A percentile compares a stretch with the other conserved stretches of the same genome.
phyloP scores from a whole-genome alignment of 371 early-diverging fungal genomes.

The Mucor piriformis region DNA sequence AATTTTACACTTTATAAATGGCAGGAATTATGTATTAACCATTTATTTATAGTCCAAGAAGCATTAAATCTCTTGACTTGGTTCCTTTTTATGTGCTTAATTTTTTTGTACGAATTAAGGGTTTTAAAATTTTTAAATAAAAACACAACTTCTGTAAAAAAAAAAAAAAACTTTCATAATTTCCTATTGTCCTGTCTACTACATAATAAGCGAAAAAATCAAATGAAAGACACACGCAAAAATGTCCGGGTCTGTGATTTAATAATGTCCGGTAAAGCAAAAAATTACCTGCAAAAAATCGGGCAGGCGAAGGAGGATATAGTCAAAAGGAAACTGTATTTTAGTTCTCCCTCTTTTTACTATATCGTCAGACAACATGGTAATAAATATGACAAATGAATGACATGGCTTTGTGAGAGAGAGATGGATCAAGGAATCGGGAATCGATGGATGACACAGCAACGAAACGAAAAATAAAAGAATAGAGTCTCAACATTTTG shows the following conservation, averaged over 20 bases:
- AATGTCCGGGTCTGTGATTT: neutral
- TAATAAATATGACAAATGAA: conserved; percentile 3
- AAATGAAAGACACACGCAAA: too few relatives aligned
- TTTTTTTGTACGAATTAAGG: neutral
- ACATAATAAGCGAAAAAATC: too few relatives aligned
- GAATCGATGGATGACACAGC: conserved; percentile 3
- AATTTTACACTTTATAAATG: neutral
- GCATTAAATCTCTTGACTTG: conserved; percentile 24
- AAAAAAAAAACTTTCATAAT: neutral
- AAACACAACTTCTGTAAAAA: conserved; percentile 3
- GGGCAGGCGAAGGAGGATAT: conserved; percentile 3
- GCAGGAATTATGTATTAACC: neutral
- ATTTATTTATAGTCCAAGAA: conserved; percentile 31
- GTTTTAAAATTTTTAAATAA: neutral
- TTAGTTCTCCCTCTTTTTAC: conserved; percentile 22
- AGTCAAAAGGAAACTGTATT: conserved; percentile 7
- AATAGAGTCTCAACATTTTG: too few relatives aligned
- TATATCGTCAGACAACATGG: conserved; percentile 32
- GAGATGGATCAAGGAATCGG: conserved; percentile 7
- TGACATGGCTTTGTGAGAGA: neutral
- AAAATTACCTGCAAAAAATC: neutral
- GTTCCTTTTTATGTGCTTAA: conserved; percentile 5
- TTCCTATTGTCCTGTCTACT: neutral
- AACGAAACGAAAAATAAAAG: too few relatives aligned
- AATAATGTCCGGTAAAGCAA: neutral